Evolutionary conservation across 306 rosid species (phyloP).

Genomic region (Mucuna pruriens): DNA sequence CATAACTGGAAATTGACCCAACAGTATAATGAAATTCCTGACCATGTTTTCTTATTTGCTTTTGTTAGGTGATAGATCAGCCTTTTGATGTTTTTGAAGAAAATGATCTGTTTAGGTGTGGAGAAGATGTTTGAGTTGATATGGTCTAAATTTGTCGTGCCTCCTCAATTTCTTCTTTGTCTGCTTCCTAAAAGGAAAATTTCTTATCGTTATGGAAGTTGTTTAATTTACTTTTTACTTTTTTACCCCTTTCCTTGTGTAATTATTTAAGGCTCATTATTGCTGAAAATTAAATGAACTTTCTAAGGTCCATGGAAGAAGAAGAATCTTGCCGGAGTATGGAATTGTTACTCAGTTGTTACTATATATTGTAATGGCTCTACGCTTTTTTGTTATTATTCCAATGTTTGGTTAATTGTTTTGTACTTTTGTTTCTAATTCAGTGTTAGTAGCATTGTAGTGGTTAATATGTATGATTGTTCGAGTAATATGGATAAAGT

Average conservation of each 20-base stretch:
- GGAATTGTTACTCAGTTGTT: slow-evolving; percentile 68
- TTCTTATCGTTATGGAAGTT: slow-evolving; percentile 83
- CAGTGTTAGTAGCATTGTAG: background rate
- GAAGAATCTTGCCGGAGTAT: slow-evolving; percentile 70
- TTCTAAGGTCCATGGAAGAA: slow-evolving; percentile 88
- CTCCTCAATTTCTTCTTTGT: slow-evolving; percentile 82
- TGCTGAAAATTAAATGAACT: background rate
- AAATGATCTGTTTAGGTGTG: slow-evolving; percentile 63
- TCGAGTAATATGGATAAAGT: too few relatives aligned
- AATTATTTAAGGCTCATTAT: background rate
- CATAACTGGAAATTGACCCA: background rate
- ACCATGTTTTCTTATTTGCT: background rate
- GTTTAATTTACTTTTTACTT: background rate
- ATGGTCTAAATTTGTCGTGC: slow-evolving; percentile 69
- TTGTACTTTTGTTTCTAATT: too few relatives aligned
- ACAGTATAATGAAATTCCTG: background rate
- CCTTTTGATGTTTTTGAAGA: slow-evolving; percentile 77
- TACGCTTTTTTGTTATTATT: background rate
- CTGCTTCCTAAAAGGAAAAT: slow-evolving; percentile 91
- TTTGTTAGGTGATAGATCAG: slow-evolving; percentile 52
- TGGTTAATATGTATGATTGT: background rate
- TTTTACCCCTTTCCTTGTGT: background rate
- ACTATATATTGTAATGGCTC: background rate
- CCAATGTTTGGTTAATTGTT: background rate
- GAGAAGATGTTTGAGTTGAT: slow-evolving; percentile 79